phyloP scores from a whole-genome alignment of 306 rosid species.

The Quercus glauca region DNA sequence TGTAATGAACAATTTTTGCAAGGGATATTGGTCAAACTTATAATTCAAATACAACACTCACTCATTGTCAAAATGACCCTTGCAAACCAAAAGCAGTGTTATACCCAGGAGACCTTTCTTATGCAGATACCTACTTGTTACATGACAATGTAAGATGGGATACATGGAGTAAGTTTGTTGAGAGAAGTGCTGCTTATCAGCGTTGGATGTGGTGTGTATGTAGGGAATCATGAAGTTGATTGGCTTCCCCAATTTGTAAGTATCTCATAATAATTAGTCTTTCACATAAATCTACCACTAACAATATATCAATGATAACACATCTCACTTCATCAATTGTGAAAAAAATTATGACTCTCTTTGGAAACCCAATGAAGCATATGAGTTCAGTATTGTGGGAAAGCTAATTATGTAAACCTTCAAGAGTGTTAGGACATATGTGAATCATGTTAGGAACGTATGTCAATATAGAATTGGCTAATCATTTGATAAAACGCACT shows the following conservation, averaged over 20 bases:
- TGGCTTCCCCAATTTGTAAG: constrained; percentile 66
- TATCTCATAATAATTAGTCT: neutral
- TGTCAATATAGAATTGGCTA: too few relatives aligned
- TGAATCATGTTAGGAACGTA: too few relatives aligned
- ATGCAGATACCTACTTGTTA: constrained; percentile 52
- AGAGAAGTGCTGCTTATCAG: constrained; percentile 82
- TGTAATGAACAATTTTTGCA: neutral
- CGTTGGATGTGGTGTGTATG: constrained; percentile 87
- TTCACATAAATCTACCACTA: too few relatives aligned
- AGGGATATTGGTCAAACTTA: constrained; percentile 91
- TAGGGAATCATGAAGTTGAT: constrained; percentile 86
- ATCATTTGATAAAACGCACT: too few relatives aligned
- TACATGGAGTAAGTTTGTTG: constrained; percentile 74
- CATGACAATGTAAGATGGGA: constrained; percentile 80
- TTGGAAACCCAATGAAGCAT: too few relatives aligned
- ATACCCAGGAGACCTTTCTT: constrained; percentile 83
- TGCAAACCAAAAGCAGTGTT: constrained; percentile 56
- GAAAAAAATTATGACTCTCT: too few relatives aligned
- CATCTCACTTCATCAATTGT: too few relatives aligned
- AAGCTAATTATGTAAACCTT: too few relatives aligned
- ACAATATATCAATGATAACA: too few relatives aligned
- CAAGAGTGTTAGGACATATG: too few relatives aligned
- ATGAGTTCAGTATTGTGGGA: too few relatives aligned
- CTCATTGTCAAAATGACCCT: constrained; percentile 64
- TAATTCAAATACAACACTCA: constrained; percentile 69